phyloP scores from a whole-genome alignment of 768 basidiomycete genomes.

The Fomitopsis pulvina region DNA sequence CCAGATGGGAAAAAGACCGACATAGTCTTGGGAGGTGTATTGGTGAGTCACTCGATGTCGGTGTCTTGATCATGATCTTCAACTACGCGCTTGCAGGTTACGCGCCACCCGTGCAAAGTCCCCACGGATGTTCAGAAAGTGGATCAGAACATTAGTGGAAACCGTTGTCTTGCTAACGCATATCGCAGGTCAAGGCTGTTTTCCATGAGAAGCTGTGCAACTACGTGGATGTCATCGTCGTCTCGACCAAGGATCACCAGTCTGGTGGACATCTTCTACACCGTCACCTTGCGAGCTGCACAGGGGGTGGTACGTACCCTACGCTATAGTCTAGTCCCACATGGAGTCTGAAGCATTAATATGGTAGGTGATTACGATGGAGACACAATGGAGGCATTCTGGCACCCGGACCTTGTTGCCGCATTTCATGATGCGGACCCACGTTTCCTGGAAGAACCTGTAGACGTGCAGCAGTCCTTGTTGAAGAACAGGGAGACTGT shows the following conservation, averaged over 20 bases:
- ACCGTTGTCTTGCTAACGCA: neutral
- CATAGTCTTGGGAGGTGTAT: constrained; percentile 47
- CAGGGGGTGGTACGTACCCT: constrained; percentile 55
- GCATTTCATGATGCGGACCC: constrained; percentile 45
- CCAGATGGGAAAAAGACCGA: constrained; percentile 41
- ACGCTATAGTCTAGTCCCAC: too few relatives aligned
- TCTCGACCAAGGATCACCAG: constrained; percentile 25
- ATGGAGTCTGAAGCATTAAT: neutral
- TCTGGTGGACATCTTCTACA: constrained; percentile 8
- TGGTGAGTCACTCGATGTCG: constrained; percentile 29
- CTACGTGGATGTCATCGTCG: constrained; percentile 49
- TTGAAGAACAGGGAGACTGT: constrained; percentile 38
- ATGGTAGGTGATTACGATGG: constrained; percentile 64
- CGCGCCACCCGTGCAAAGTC: constrained; percentile 61
- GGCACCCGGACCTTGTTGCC: constrained; percentile 48
- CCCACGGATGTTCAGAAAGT: constrained; percentile 65
- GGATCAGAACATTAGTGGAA: neutral
- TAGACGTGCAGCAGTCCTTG: constrained; percentile 35
- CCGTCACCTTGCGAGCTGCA: constrained; percentile 50
- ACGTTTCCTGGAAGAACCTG: constrained; percentile 42
- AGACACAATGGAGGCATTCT: constrained; percentile 54
- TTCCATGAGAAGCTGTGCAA: constrained; percentile 40
- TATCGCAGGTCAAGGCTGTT: constrained; percentile 51
- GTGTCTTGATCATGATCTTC: neutral
- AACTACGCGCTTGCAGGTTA: constrained; percentile 32